Base-by-base conservation (phyloP, 176 grass and related monocot genomes). In the Leersia perrieri region DNA sequence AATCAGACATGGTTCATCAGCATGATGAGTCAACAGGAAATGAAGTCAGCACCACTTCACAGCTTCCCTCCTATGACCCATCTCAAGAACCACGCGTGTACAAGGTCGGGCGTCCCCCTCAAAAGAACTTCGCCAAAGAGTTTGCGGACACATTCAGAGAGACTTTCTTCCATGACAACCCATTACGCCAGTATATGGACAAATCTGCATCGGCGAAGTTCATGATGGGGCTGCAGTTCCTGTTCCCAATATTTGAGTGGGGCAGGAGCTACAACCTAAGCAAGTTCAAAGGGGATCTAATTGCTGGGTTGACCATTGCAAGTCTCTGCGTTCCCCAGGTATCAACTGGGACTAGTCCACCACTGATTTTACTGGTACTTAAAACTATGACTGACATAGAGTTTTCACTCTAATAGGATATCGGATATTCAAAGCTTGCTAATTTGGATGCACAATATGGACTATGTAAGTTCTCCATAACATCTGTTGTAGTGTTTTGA, bases 261-360 rank as follows among this genome's bases (percentile, higher is more conserved):
- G 82, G 84, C 39, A 93, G 71, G 42, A 34, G 83, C 75, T 98
- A 98, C 47, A 88, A 85, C 62, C 64, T 98, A 9, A 79, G 25
- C 40, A 98, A 95, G 70, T 93, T 98, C 40, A 98, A 91, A 87
- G 88, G 95, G 10, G 95, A 98, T 84, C 33, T 95, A 9, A 86
- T 98, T 84, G 90, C 95, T 1, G 92, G 95, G 34, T 82, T 98
- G 66, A 98, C 95, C 27, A 98, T 98, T 73, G 95, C 95, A 63
- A 98, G 95, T 83, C 91, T 98, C 29, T 98, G 95, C 68, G 88
- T 98, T 87, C 92, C 95, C 74, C 95, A 98, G 88, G 95, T 98
- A 98, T 55, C 30, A 40, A 66, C 42, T 13, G 64, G 70, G 13
- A 73, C 51, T 71, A 26, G 5, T 53, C 26, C 35, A 84, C 60